Conservation (phyloP, 2,329 filamentous ascomycete species). For the Pseudogymnoascus sp. region DNA sequence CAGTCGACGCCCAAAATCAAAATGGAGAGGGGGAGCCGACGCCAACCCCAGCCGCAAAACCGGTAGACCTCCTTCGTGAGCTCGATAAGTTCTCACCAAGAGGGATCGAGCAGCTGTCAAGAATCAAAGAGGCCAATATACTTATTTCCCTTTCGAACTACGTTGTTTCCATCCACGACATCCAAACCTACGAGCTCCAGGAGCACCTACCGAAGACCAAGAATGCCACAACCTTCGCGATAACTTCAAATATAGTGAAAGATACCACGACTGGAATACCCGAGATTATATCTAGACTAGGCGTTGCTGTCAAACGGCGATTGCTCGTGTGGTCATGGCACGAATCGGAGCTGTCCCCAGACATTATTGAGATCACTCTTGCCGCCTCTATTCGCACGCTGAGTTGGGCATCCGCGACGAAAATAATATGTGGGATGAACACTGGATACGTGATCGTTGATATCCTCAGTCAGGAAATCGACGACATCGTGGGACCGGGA, state of each 20-base stretch:
- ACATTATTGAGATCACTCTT: slow-evolving; percentile 69
- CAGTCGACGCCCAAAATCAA: slow-evolving; percentile 34
- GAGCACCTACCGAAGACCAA: slow-evolving; percentile 75
- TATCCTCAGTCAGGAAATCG: slow-evolving; percentile 62
- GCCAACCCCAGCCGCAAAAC: slow-evolving; percentile 34
- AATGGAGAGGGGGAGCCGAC: slow-evolving; percentile 29
- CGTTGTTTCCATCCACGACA: slow-evolving; percentile 81
- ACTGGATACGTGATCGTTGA: slow-evolving; percentile 86
- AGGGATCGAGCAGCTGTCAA: slow-evolving; percentile 85
- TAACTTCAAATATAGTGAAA: slow-evolving; percentile 92
- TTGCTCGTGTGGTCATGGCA: slow-evolving; percentile 92
- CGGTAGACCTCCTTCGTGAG: slow-evolving; percentile 81
- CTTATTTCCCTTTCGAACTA: slow-evolving; percentile 87
- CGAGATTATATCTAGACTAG: slow-evolving; percentile 83
- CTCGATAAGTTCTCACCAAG: slow-evolving; percentile 89
- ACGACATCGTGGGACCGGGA: slow-evolving; percentile 72
- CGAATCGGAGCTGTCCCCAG: slow-evolving; percentile 74
- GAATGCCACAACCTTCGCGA: slow-evolving; percentile 82
- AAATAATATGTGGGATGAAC: slow-evolving; percentile 82
- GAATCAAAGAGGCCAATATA: slow-evolving; percentile 90
- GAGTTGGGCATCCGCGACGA: slow-evolving; percentile 84
- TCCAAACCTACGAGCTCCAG: slow-evolving; percentile 73
- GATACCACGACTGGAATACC: slow-evolving; percentile 80
- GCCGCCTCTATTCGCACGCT: slow-evolving; percentile 78
- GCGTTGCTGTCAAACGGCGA: slow-evolving; percentile 86